Evolutionary conservation across 345 rosid species (phyloP).

Genomic region (Camelina hispida): DNA sequence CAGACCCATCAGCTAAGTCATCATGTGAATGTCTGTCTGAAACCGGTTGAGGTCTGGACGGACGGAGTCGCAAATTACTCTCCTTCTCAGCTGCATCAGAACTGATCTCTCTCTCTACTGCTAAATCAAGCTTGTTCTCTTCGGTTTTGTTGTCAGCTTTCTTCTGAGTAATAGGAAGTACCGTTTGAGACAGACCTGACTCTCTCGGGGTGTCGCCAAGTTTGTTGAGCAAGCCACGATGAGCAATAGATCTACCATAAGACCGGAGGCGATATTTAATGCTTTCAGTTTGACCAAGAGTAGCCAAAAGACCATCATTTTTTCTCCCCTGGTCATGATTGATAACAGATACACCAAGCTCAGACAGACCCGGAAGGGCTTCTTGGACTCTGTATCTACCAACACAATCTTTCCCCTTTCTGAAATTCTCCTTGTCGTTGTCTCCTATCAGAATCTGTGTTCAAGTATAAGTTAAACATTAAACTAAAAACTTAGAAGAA

Average conservation of each 20-base stretch:
- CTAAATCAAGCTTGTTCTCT: constrained; percentile 41
- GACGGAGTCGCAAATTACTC: constrained; percentile 46
- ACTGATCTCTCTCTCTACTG: constrained; percentile 29
- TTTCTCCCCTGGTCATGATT: constrained; percentile 42
- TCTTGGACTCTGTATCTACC: constrained; percentile 69
- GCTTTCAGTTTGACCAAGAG: constrained; percentile 74
- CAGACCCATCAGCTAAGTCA: constrained; percentile 29
- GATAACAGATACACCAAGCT: constrained; percentile 60
- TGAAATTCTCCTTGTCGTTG: constrained; percentile 61
- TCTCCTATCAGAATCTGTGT: constrained; percentile 65
- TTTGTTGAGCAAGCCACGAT: constrained; percentile 54
- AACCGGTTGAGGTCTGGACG: constrained; percentile 61
- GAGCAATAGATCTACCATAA: constrained; percentile 70
- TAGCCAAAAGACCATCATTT: constrained; percentile 53
- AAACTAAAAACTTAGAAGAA: too few relatives aligned
- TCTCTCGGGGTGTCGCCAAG: constrained; percentile 41
- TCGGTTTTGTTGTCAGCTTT: constrained; percentile 54
- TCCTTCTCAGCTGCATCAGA: constrained; percentile 44
- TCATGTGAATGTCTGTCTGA: constrained; percentile 31
- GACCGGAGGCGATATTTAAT: constrained; percentile 67
- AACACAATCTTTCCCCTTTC: constrained; percentile 60
- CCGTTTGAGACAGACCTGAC: constrained; percentile 43
- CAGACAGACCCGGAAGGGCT: constrained; percentile 63
- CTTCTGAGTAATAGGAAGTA: constrained; percentile 47
- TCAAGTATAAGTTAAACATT: too few relatives aligned